Base-by-base conservation (phyloP, 2,329 filamentous ascomycete species). In the Ceratocystis cubensis region DNA sequence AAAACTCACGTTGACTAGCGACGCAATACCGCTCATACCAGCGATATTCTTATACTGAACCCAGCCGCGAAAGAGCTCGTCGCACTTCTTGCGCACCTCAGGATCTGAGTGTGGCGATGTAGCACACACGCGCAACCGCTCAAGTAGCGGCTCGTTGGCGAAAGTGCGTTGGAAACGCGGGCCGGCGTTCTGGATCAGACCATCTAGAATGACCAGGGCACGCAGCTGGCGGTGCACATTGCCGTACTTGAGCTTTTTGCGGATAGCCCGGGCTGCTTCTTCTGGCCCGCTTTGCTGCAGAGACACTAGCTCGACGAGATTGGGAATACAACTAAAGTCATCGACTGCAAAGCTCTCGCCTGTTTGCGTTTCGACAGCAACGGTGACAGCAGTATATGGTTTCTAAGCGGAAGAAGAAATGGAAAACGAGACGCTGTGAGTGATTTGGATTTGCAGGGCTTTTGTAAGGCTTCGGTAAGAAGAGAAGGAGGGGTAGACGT, bases 241-340 rank as follows among this genome's bases (percentile, higher is more conserved):
- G 71, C 94, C 94, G 76, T 99, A 97, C 79, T 99, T 99, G 82
- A 99, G 84, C 80, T 97, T 97, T 83, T 99, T 99, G 69, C 94
- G 86, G 71, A 99, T 84, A 61, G 94, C 92, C 73, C 94, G 85
- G 65, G 93, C 91, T 68, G 92, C 92, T 79, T 99, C 94, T 13
- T 85, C 83, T 1, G 94, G 91, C 0, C 94, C 94, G 5, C 89
- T 88, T 30, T 83, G 82, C 76, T 99, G 94, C 68, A 99, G 85
- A 70, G 89, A 88, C 74, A 99, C 89, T 66, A 94, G 91, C 76
- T 99, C 94, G 70, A 97, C 89, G 28, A 99, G 84, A 72, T 97
- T 92, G 50, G 93, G 89, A 70, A 99, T 91, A 28, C 93, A 94
- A 72, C 89, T 88, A 46, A 95, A 80, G 75, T 97, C 92, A 74